A percentile compares a stretch with the other conserved stretches of the same genome.
Conservation (phyloP, 1,284 basidiomycete species). For the Fomitopsis pinicola region DNA sequence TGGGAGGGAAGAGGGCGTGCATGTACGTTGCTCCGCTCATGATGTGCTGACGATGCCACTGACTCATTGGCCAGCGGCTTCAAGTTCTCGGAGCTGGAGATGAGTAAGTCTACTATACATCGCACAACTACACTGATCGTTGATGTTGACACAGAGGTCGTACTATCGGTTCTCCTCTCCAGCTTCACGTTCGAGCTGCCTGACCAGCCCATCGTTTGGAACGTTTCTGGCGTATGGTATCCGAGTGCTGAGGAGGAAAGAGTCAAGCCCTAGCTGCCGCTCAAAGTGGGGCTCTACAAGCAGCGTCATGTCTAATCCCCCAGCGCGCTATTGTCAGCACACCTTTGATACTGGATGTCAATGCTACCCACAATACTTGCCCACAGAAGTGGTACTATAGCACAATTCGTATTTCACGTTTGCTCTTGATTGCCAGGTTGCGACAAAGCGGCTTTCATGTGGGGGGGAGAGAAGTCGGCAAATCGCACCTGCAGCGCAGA, state of each 20-base stretch:
- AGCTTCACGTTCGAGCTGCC: constrained; percentile 10
- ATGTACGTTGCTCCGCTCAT: not conserved
- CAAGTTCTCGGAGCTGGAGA: constrained; percentile 3
- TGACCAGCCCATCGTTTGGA: constrained; percentile 17
- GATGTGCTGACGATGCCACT: not conserved
- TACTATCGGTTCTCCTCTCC: constrained; percentile 9
- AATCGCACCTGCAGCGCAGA: no score
- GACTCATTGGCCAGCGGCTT: not conserved
- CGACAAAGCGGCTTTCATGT: no score
- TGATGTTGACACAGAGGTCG: constrained; percentile 5
- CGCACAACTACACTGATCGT: not conserved
- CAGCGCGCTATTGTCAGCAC: no score
- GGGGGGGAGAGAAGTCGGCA: no score
- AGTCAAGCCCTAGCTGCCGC: constrained; percentile 8
- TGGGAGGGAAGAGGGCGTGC: constrained; percentile 3
- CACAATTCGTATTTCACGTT: no score
- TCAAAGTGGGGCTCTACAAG: constrained; percentile 5
- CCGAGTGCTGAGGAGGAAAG: constrained; percentile 14
- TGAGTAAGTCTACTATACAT: not conserved
- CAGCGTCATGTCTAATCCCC: no score
- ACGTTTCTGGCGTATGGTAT: constrained; percentile 13
- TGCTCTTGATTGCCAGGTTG: no score
- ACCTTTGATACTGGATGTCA: no score
- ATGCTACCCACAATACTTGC: no score
- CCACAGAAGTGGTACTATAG: no score